These are phyloP conservation scores for Vigna unguiculata DNA, from an alignment of 306 rosid species.

Conservation along the genomic window DNA sequence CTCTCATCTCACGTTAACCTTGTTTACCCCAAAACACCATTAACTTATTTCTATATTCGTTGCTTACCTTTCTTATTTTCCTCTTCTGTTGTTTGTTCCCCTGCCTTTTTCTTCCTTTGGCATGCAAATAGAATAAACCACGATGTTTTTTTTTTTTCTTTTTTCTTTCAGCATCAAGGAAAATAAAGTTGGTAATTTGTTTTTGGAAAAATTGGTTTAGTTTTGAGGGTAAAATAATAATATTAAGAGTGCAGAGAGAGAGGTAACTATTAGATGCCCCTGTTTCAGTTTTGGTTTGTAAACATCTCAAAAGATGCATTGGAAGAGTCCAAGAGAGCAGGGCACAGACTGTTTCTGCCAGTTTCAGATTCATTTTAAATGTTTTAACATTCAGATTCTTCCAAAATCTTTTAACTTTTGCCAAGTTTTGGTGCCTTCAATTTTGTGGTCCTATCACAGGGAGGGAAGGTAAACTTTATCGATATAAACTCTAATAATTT, in stretches of 20 bases:
- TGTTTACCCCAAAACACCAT: slow-evolving; percentile 34
- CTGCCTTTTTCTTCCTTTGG: slow-evolving; percentile 1
- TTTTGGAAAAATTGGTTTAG: background rate
- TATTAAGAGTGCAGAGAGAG: slow-evolving; percentile 33
- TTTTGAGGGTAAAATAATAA: slow-evolving; percentile 24
- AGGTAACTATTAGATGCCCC: slow-evolving; percentile 31
- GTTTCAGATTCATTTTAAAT: slow-evolving; percentile 46
- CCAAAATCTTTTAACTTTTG: slow-evolving; percentile 39
- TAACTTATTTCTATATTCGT: background rate
- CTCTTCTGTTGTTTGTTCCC: background rate
- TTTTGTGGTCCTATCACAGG: slow-evolving; percentile 16
- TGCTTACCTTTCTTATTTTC: background rate
- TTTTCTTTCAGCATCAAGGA: too few relatives aligned
- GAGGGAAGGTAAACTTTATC: background rate
- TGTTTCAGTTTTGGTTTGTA: slow-evolving; percentile 41
- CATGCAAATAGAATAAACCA: slow-evolving; percentile 21
- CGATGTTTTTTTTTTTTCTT: background rate
- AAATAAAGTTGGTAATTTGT: background rate
- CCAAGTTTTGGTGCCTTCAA: slow-evolving; percentile 7
- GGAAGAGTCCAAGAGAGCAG: slow-evolving; percentile 50
- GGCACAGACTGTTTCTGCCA: slow-evolving; percentile 47
- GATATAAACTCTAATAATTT: too few relatives aligned
- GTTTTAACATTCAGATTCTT: slow-evolving; percentile 46
- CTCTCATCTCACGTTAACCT: slow-evolving; percentile 40
- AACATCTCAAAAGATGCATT: slow-evolving; percentile 52